Percentiles rank a stretch among this genome's conserved stretches.
phyloP scores from a whole-genome alignment of 2,329 filamentous ascomycete genomes.

The Lecanicillium sp. region DNA sequence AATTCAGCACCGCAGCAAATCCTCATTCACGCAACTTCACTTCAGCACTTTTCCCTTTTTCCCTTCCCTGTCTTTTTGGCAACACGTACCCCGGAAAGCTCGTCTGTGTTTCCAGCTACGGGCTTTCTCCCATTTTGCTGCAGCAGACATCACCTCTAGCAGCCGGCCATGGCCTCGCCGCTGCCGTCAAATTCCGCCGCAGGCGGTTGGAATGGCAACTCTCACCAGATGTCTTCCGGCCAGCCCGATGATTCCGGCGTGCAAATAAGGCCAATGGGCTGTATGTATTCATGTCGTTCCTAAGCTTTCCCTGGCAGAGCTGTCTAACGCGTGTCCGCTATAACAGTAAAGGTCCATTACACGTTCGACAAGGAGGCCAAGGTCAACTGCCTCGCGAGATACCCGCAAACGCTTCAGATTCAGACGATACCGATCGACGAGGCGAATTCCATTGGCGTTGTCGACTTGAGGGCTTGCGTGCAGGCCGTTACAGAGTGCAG shows the following conservation, averaged over 20 bases:
- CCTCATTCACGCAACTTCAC: not conserved
- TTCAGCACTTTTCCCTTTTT: too few species aligned
- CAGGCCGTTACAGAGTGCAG: conserved; percentile 71
- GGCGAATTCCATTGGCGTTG: conserved; percentile 70
- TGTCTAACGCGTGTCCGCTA: conserved; percentile 11
- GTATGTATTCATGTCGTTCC: conserved; percentile 37
- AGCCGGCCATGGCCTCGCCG: conserved; percentile 31
- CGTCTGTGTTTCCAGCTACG: too few species aligned
- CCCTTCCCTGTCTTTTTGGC: too few species aligned
- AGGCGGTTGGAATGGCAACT: conserved; percentile 22
- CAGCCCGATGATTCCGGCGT: conserved; percentile 39
- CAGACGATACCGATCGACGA: conserved; percentile 78
- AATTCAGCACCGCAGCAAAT: too few species aligned
- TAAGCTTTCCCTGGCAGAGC: conserved; percentile 14
- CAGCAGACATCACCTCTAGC: conserved; percentile 9
- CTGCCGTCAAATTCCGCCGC: conserved; percentile 22
- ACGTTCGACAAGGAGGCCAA: conserved; percentile 87
- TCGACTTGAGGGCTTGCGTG: conserved; percentile 81
- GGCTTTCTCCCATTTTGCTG: conserved; percentile 4
- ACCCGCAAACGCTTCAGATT: conserved; percentile 70
- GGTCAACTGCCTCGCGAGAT: conserved; percentile 80
- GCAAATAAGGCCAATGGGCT: conserved; percentile 56
- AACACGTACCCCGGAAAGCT: too few species aligned
- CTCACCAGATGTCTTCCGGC: conserved; percentile 20
- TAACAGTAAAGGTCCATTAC: conserved; percentile 90